phyloP scores from a whole-genome alignment of 805 yeast genomes.

The Saccharomycopsis synnaedendra region DNA sequence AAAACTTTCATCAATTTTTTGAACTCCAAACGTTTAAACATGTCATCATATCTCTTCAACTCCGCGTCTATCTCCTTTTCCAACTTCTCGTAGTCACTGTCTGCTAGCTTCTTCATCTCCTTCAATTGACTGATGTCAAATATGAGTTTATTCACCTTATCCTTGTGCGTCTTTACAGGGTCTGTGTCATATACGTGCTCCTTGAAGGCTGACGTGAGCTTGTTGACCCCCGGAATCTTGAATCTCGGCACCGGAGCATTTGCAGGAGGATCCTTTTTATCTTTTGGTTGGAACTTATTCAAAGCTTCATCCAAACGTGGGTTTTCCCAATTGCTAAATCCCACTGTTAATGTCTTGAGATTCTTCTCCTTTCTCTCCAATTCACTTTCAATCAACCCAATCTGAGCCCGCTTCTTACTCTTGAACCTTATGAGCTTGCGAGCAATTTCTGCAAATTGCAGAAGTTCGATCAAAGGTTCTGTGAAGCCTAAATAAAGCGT shows the following conservation, averaged over 20 bases:
- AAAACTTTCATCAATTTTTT: conserved; percentile 10
- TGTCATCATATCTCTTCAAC: conserved; percentile 8
- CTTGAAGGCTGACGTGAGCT: conserved; percentile 14
- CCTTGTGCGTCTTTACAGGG: conserved; percentile 16
- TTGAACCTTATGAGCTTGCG: conserved; percentile 15
- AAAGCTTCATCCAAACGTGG: conserved; percentile 6
- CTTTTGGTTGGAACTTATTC: conserved; percentile 1
- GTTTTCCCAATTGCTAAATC: conserved; percentile 6
- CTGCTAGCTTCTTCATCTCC: conserved; percentile 10
- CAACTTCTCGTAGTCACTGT: conserved; percentile 5
- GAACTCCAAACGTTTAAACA: conserved; percentile 13
- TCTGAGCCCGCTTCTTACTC: conserved; percentile 11
- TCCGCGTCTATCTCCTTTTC: conserved; percentile 11
- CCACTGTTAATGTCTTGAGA: conserved; percentile 11
- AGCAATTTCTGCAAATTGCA: conserved; percentile 14
- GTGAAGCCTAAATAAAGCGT: conserved; percentile 8
- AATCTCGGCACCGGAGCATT: not conserved
- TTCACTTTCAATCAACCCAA: conserved; percentile 8
- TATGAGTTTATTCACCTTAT: conserved; percentile 12
- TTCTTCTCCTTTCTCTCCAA: conserved; percentile 9
- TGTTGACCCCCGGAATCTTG: conserved; percentile 16
- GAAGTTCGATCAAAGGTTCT: conserved; percentile 16
- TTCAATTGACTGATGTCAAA: conserved; percentile 12
- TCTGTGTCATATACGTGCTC: conserved; percentile 16
- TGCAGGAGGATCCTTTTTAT: not conserved